Base-by-base conservation (phyloP, 2,329 filamentous ascomycete species). In the Pyrenochaeta sp. region DNA sequence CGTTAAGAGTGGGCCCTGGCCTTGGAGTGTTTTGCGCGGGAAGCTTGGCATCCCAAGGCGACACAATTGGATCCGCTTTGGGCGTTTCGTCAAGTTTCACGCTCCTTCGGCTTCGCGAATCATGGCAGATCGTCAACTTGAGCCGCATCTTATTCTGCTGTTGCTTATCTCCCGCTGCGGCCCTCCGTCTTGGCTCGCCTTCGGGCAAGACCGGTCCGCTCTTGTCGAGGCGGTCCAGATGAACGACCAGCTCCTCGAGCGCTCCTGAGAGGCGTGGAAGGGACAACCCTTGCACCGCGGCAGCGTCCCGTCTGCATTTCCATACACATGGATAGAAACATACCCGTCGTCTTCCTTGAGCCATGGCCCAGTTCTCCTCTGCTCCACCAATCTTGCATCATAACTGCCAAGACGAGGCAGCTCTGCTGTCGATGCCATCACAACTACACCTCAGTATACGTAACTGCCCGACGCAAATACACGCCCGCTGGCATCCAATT, bases 81-180 rank as follows among this genome's bases (percentile, higher is more conserved):
- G 48, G 43, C 46, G 65, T 68, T 68, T 67, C 63, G 60, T 61
- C 59, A 49, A 43, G 65, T 68, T 68, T 67, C 63, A 55, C 44
- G 48, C 58, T 51, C 41, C 53, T 37, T 51, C 48, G 48, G 48
- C 39, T 45, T 37, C 56, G 46, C 52, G 52, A 53, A 53, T 49
- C 52, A 55, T 37, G 40, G 43, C 44, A 18, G 18, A 28, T 28
- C 45, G 27, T 42, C 41, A 45, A 41, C 51, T 62, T 58, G 44
- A 64, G 61, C 62, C 60, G 56, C 62, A 62, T 43, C 44, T 41
- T 44, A 41, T 58, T 58, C 37, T 39, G 42, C 50, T 18, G 31
- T 31, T 46, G 55, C 42, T 44, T 34, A 57, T 46, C 50, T 59
- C 51, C 53, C 58, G 58, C 45, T 10, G 27, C 27, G 54, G 48